Conservation (phyloP, 805 yeast genomes). For the Candida oleophila region DNA sequence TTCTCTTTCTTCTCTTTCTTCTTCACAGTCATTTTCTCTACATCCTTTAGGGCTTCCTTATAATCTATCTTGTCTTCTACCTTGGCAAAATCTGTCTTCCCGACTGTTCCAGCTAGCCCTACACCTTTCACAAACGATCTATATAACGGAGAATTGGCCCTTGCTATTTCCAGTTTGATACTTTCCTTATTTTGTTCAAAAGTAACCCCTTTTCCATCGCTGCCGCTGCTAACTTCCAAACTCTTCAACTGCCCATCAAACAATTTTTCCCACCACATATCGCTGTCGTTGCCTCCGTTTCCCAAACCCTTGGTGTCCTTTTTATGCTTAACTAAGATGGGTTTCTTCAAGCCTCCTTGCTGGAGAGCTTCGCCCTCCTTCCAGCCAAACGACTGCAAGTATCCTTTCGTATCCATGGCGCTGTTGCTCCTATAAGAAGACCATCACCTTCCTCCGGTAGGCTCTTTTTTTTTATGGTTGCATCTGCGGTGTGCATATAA, state of each 20-base stretch:
- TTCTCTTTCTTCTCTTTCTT: conserved; percentile 28
- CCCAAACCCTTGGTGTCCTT: conserved; percentile 91
- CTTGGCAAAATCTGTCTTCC: conserved; percentile 30
- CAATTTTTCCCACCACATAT: conserved; percentile 95
- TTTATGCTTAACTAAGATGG: conserved; percentile 87
- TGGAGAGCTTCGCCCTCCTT: conserved; percentile 82
- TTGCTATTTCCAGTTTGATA: conserved; percentile 46
- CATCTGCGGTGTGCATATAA: not conserved
- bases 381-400: conserved; percentile 86
- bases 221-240: conserved; percentile 51
- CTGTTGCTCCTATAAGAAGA: not conserved
- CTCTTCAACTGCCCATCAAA: conserved; percentile 91
- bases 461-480: not conserved
- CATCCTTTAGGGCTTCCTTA: conserved; percentile 9
- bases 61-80: conserved; percentile 20
- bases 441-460: not conserved
- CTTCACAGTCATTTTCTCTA: conserved; percentile 12
- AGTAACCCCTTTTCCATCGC: conserved; percentile 33
- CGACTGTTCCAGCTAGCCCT: conserved; percentile 75
- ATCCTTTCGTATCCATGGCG: conserved; percentile 73
- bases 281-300: conserved; percentile 69
- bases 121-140: conserved; percentile 86
- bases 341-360: conserved; percentile 77
- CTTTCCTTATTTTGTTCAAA: conserved; percentile 54
- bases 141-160: conserved; percentile 70